Conservation (phyloP, 2,329 filamentous ascomycete species). For the Fulvia fulva region DNA sequence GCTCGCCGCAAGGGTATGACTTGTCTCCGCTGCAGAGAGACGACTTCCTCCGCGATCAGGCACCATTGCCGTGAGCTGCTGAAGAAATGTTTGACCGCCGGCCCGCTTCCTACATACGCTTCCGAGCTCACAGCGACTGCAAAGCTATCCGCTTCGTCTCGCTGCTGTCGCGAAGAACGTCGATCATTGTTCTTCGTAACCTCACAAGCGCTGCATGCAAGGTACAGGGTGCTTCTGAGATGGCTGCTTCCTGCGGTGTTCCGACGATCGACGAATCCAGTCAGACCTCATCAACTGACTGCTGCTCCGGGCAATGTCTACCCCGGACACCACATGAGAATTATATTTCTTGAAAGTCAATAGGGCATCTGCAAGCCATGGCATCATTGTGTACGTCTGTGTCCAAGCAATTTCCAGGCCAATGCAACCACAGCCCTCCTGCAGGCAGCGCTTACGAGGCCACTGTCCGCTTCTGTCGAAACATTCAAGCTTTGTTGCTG, state of each 20-base stretch:
- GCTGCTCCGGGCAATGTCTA: not conserved
- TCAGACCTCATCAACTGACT: not conserved
- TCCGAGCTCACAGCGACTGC: not conserved
- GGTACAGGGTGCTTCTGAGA: not conserved
- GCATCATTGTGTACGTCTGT: slow-evolving; percentile 1
- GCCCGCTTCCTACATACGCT: not conserved
- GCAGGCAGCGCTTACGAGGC: not conserved
- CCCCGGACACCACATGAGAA: not conserved
- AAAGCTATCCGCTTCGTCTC: not conserved
- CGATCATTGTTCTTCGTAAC: not conserved
- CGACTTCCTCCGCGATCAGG: not conserved
- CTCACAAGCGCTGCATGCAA: not conserved
- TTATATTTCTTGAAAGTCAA: not conserved
- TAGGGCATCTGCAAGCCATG: slow-evolving; percentile 1
- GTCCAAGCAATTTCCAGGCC: not conserved
- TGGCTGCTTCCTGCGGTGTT: not conserved
- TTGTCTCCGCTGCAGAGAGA: not conserved
- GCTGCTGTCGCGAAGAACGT: not conserved
- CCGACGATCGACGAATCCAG: slow-evolving; percentile 3
- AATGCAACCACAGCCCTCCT: not conserved
- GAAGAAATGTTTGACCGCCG: not conserved
- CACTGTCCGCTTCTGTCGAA: not conserved
- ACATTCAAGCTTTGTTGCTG: not conserved
- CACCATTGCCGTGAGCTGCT: not conserved
- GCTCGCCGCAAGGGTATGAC: not conserved